phyloP scores from a whole-genome alignment of 2,329 filamentous ascomycete species.

The Mycosphaerella sp. region DNA sequence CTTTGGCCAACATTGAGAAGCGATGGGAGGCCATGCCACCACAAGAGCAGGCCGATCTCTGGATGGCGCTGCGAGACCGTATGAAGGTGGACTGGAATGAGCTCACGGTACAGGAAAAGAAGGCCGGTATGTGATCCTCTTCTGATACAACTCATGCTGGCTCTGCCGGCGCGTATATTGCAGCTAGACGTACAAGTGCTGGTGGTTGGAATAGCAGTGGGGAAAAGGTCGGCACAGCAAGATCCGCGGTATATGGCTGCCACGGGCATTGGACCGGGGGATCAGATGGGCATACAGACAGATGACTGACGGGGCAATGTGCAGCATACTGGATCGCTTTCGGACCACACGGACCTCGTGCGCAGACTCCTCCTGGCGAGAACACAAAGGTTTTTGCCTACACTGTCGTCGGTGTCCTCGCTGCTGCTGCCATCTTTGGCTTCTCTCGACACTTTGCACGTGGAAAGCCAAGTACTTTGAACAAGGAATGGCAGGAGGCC shows the following conservation, averaged over 20 bases:
- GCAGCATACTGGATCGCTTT: conserved; percentile 99
- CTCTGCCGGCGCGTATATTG: not conserved
- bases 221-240: conserved; percentile 1
- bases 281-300: not conserved
- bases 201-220: conserved; percentile 1
- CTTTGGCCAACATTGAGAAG: conserved; percentile 97
- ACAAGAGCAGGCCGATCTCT: conserved; percentile 98
- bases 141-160: not conserved
- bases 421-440: conserved; percentile 65
- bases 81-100: conserved; percentile 99
- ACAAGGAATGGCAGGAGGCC: conserved; percentile 92
- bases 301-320: conserved; percentile 19
- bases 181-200: not conserved
- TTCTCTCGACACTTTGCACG: conserved; percentile 64
- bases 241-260: not conserved
- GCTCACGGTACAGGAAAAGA: conserved; percentile 95
- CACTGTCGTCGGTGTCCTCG: conserved; percentile 60
- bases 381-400: conserved; percentile 69
- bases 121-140: conserved; percentile 57
- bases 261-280: not conserved
- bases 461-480: conserved; percentile 78
- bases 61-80: conserved; percentile 96
- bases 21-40: conserved; percentile 97
- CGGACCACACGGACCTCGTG: conserved; percentile 88
- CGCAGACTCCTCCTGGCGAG: conserved; percentile 76